Conservation (phyloP, 768 basidiomycete genomes). For the Mycena pura region DNA sequence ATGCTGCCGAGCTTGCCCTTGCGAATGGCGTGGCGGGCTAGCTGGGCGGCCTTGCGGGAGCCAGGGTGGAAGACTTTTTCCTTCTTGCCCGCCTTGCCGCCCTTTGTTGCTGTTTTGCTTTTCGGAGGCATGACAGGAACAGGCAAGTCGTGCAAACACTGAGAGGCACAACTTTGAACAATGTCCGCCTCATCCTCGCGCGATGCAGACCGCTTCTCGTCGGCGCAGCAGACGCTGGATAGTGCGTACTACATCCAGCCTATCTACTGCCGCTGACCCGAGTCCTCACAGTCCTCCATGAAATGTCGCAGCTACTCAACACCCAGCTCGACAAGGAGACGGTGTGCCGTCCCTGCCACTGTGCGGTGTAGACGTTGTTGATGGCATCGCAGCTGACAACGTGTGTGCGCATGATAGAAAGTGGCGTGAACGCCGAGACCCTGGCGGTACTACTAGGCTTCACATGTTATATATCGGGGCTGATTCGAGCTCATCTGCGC, state of each 20-base stretch:
- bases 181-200: constrained; percentile 38
- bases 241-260: constrained; percentile 54
- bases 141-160: neutral
- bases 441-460: constrained; percentile 77
- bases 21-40: constrained; percentile 69
- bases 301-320: constrained; percentile 88
- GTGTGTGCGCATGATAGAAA: constrained; percentile 91
- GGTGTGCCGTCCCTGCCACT: neutral
- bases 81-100: constrained; percentile 51
- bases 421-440: constrained; percentile 90
- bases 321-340: constrained; percentile 90
- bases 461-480: constrained; percentile 2
- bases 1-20: constrained; percentile 70
- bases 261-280: neutral
- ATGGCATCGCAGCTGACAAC: constrained; percentile 62
- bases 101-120: constrained; percentile 42
- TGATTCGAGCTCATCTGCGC: constrained; percentile 22
- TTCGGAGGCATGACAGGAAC: constrained; percentile 48
- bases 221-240: constrained; percentile 75
- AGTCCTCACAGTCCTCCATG: constrained; percentile 73
- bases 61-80: constrained; percentile 85
- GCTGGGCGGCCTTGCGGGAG: constrained; percentile 83
- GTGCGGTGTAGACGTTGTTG: neutral
- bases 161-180: too few relatives aligned
- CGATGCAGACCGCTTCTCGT: constrained; percentile 64